phyloP scores from a whole-genome alignment of 1,284 basidiomycete species.

The Ganoderma boninense region DNA sequence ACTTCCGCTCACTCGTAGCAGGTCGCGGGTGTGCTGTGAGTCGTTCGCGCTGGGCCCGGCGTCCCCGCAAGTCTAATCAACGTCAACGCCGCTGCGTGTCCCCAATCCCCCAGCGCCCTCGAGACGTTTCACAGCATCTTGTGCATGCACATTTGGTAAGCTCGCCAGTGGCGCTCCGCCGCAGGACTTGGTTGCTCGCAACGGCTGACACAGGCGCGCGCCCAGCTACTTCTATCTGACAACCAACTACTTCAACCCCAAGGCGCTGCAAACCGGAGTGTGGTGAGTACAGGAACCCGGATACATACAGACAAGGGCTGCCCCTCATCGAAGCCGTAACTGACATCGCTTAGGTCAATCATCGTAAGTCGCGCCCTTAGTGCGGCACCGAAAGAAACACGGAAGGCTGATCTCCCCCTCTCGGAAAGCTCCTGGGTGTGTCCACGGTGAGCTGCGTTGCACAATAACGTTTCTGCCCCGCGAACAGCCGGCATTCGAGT shows the following conservation, averaged over 20 bases:
- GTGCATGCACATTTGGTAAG: slow-evolving; percentile 28
- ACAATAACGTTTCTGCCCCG: background rate
- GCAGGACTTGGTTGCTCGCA: background rate
- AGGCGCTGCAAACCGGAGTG: slow-evolving; percentile 19
- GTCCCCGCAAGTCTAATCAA: background rate
- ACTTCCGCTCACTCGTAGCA: background rate
- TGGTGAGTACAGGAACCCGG: slow-evolving; percentile 18
- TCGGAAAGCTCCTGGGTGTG: slow-evolving; percentile 23
- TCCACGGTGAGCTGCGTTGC: slow-evolving; percentile 16
- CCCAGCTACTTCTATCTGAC: slow-evolving; percentile 29
- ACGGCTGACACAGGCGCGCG: background rate
- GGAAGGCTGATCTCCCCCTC: background rate
- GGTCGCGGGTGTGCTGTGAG: slow-evolving; percentile 25
- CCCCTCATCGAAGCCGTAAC: background rate
- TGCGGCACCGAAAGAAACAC: background rate
- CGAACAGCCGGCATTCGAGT: background rate
- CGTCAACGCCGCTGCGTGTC: background rate
- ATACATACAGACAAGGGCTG: background rate
- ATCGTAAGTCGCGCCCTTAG: slow-evolving; percentile 18
- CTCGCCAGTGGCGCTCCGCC: background rate
- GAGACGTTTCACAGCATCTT: slow-evolving; percentile 28
- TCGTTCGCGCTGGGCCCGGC: background rate
- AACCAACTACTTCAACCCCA: slow-evolving; percentile 29
- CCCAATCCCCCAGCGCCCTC: slow-evolving; percentile 13
- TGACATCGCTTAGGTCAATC: slow-evolving; percentile 22